Evolutionary conservation across 352 stramenopile genomes (phyloP), one percentile per base, ranked within the genome.

Genomic region (Phytophthora citrophthora): DNA sequence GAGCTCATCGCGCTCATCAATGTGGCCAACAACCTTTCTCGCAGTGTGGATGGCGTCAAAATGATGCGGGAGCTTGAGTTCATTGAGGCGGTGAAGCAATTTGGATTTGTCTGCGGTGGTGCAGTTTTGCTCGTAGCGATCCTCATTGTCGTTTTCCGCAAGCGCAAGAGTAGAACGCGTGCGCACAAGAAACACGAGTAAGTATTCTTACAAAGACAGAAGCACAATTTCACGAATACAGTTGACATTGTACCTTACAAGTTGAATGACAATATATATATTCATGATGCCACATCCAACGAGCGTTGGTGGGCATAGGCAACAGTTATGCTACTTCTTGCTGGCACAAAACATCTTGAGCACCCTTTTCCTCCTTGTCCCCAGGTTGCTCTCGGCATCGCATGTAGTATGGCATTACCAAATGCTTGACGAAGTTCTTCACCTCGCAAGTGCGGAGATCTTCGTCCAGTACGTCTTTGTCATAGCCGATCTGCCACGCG

Each of bases 1-100:
- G 97, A 99, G 82, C 86, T 99, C 68, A 98, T 99, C 38, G 96
- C 97, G 43, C 95, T 99, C 46, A 92, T 99, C 61, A 99, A 99
- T 74, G 97, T 97, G 26, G 86, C 90, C 38, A 94, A 95, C 59
- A 94, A 93, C 40, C 72, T 96, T 31, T 79, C 86, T 10, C 73
- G 85, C 39, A 93, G 83, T 58, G 83, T 94, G 43, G 83, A 93
- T 53, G 88, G 82, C 24, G 84, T 94, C 49, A 84, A 80, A 55
- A 84, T 89, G 75, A 87, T 94, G 59, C 81, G 86, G 24, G 72
- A 91, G 18, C 70, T 92, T n/a, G 86, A 94, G 61, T 86, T 94
- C 43, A 52, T 79, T 9, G 62, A 88, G 23, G 82, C 75, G 16
- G 54, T 92, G 43, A 83, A 85, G 63, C 76, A 87, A 53, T 76